A percentile compares a stretch with the other conserved stretches of the same genome.
Conservation (phyloP, 495 filamentous ascomycete genomes). For the Daldinia childiae region DNA sequence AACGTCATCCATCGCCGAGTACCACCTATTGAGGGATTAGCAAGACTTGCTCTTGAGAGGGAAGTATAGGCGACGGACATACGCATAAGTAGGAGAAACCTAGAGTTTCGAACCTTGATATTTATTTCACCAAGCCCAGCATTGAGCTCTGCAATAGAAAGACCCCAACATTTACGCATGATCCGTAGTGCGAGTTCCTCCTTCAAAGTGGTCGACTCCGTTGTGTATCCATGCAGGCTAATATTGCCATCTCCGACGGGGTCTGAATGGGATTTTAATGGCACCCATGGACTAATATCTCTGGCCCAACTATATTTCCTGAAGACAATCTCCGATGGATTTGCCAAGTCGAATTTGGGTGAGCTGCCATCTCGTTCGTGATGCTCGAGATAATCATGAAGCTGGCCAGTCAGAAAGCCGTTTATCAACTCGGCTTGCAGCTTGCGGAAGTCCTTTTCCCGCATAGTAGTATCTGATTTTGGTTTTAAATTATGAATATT, state of each 20-base stretch:
- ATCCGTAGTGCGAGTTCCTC: conserved; percentile 49
- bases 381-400: conserved; percentile 50
- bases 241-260: conserved; percentile 13
- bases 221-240: conserved; percentile 42
- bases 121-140: conserved; percentile 47
- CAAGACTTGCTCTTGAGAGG: neutral
- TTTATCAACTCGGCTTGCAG: conserved; percentile 49
- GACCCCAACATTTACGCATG: conserved; percentile 55
- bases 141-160: conserved; percentile 45
- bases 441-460: conserved; percentile 49
- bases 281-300: conserved; percentile 46
- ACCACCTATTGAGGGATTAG: conserved; percentile 46
- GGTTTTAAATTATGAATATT: conserved; percentile 59
- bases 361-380: neutral
- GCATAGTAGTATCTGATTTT: conserved; percentile 38
- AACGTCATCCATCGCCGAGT: conserved; percentile 46
- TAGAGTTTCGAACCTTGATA: conserved; percentile 43
- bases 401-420: conserved; percentile 56
- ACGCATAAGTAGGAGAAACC: conserved; percentile 54
- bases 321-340: neutral
- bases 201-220: conserved; percentile 41
- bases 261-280: conserved; percentile 24
- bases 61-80: conserved; percentile 18
- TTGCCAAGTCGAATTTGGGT: neutral
- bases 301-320: conserved; percentile 44